Evolutionary conservation across 2,329 filamentous ascomycete genomes (phyloP).

Genomic region (Sporothrix humicola): DNA sequence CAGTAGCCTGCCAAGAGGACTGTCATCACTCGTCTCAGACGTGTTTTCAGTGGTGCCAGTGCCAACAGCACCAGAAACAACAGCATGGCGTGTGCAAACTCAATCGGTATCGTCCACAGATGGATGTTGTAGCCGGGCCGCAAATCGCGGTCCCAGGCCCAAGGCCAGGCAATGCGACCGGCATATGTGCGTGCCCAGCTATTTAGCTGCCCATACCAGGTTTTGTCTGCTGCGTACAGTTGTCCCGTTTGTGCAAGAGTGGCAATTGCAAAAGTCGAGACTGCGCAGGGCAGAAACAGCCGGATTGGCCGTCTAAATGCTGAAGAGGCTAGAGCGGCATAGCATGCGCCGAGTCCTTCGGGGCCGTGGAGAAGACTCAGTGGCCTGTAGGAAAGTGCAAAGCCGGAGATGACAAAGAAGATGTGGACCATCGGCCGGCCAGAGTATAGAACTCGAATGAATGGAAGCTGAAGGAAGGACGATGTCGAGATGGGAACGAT

Average conservation of each 20-base stretch:
- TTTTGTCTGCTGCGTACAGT: conserved; percentile 41
- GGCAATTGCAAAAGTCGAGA: conserved; percentile 51
- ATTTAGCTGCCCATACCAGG: conserved; percentile 42
- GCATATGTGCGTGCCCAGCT: conserved; percentile 44
- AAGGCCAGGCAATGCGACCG: conserved; percentile 46
- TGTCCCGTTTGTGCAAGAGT: conserved; percentile 45
- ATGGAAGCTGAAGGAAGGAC: conserved; percentile 53
- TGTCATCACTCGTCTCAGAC: conserved; percentile 43
- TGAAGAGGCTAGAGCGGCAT: conserved; percentile 52
- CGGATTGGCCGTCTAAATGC: conserved; percentile 55
- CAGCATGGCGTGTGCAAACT: conserved; percentile 54
- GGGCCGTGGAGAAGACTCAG: conserved; percentile 49
- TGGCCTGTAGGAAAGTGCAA: conserved; percentile 54
- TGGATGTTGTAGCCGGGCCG: conserved; percentile 51
- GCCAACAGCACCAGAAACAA: conserved; percentile 51
- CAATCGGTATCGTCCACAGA: conserved; percentile 57
- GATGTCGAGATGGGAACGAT: no score
- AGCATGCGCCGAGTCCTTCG: conserved; percentile 47
- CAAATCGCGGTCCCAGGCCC: conserved; percentile 46
- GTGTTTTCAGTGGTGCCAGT: conserved; percentile 45
- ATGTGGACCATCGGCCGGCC: conserved; percentile 57
- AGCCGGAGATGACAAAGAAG: conserved; percentile 59
- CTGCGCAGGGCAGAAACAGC: conserved; percentile 53
- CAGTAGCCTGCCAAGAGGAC: conserved; percentile 49
- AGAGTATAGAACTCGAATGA: conserved; percentile 51